Conservation (phyloP, 805 yeast genomes). For the Barnettozyma wickerhamii region DNA sequence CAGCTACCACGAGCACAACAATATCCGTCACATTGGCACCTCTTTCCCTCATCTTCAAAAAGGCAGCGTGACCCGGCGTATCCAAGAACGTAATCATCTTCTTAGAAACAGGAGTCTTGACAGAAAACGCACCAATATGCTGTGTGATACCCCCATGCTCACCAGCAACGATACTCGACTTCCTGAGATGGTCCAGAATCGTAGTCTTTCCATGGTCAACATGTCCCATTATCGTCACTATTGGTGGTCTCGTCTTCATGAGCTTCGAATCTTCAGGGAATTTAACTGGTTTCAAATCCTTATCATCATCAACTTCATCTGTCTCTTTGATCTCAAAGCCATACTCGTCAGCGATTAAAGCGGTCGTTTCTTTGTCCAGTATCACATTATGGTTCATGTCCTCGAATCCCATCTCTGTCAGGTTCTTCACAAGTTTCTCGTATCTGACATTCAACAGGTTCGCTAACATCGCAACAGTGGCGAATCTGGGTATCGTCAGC, state of each 20-base stretch:
- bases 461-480: constrained; percentile 77
- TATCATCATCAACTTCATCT: constrained; percentile 21
- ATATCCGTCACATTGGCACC: constrained; percentile 95
- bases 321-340: constrained; percentile 54
- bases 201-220: constrained; percentile 99
- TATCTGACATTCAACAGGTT: constrained; percentile 64
- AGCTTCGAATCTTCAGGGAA: constrained; percentile 36
- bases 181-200: constrained; percentile 78
- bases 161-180: constrained; percentile 73
- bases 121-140: constrained; percentile 95
- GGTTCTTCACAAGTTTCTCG: constrained; percentile 50
- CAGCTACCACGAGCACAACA: constrained; percentile 89
- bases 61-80: constrained; percentile 98
- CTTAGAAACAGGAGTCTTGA: constrained; percentile 68
- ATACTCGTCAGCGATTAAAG: constrained; percentile 83
- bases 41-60: constrained; percentile 91
- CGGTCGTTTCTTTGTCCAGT: constrained; percentile 80
- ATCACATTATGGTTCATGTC: constrained; percentile 67
- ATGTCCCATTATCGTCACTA: constrained; percentile 98
- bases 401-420: constrained; percentile 71
- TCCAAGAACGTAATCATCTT: constrained; percentile 85
- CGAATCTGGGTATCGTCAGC: constrained; percentile 62
- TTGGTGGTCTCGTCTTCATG: constrained; percentile 76
- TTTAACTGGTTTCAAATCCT: constrained; percentile 55
- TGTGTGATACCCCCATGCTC: constrained; percentile 98